Evolutionary conservation across 805 yeast species (phyloP).

Genomic region (Kurtzmaniella cleridarum): DNA sequence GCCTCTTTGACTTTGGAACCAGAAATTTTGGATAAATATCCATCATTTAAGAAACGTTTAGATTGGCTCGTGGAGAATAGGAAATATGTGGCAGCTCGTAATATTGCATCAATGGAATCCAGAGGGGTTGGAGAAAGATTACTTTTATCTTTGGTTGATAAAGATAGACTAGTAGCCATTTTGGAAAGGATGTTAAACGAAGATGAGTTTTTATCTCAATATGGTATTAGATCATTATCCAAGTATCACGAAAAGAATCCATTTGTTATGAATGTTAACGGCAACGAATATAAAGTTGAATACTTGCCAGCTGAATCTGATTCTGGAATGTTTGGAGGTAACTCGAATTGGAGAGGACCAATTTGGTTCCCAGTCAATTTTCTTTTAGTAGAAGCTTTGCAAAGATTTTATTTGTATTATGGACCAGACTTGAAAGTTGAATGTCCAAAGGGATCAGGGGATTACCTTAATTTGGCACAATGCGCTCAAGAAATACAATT

Average conservation of each 20-base stretch:
- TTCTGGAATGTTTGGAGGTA: conserved; percentile 93
- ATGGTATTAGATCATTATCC: conserved; percentile 84
- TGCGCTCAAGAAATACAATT: conserved; percentile 89
- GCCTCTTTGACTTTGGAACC: conserved; percentile 89
- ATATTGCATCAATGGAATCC: conserved; percentile 77
- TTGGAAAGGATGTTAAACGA: conserved; percentile 80
- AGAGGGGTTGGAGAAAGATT: conserved; percentile 82
- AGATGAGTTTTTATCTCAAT: conserved; percentile 75
- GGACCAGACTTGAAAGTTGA: conserved; percentile 83
- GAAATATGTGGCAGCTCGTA: conserved; percentile 65
- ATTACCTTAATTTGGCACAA: conserved; percentile 70
- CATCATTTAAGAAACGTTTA: conserved; percentile 75
- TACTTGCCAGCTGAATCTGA: conserved; percentile 88
- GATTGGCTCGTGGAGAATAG: conserved; percentile 79
- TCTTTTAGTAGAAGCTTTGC: conserved; percentile 77
- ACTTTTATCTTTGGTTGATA: conserved; percentile 71
- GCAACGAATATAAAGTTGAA: conserved; percentile 60
- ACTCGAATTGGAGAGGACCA: conserved; percentile 96
- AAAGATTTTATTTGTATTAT: conserved; percentile 81
- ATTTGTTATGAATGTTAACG: conserved; percentile 77
- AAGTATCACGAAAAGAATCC: conserved; percentile 83
- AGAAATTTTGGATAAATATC: conserved; percentile 68
- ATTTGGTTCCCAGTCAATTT: conserved; percentile 95
- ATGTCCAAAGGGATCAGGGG: conserved; percentile 83
- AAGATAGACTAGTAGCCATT: conserved; percentile 72